Evolutionary conservation across 139 green algal species (phyloP).

Genomic region (Asterochloris sp.): DNA sequence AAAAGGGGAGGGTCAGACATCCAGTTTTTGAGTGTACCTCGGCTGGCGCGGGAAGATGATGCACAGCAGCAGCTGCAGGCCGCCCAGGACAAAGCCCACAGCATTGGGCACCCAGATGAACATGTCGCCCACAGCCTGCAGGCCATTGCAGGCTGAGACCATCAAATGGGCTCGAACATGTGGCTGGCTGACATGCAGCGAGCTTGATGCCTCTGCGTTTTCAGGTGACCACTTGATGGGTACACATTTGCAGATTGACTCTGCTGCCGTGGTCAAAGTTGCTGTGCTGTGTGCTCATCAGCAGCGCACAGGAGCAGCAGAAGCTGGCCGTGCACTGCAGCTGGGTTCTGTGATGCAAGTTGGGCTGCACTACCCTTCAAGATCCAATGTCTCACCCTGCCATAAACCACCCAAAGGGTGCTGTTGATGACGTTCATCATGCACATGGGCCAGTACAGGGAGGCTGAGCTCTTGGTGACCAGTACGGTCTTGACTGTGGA

Average conservation of each 20-base stretch:
- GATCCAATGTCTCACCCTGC: not conserved
- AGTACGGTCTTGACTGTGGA: constrained; percentile 53
- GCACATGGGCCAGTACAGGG: constrained; percentile 52
- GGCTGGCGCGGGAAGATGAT: constrained; percentile 14
- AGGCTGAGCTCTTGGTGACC: constrained; percentile 42
- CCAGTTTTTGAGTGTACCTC: not conserved
- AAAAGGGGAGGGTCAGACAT: no score
- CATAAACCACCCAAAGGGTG: constrained; percentile 40
- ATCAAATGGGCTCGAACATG: not conserved
- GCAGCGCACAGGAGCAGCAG: not conserved
- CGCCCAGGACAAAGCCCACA: constrained; percentile 25
- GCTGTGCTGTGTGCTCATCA: not conserved
- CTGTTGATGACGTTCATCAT: constrained; percentile 63
- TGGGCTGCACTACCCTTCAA: not conserved
- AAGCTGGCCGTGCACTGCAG: not conserved
- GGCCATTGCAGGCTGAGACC: not conserved
- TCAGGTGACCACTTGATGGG: not conserved
- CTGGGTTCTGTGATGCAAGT: not conserved
- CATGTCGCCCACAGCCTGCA: constrained; percentile 37
- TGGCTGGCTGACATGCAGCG: not conserved
- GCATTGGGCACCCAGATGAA: constrained; percentile 55
- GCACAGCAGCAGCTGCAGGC: constrained; percentile 25
- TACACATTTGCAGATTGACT: not conserved
- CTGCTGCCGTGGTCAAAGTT: not conserved
- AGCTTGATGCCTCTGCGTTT: not conserved